Percentiles rank a stretch among this genome's conserved stretches.
Evolutionary conservation across 805 yeast genomes (phyloP).

Genomic region (Saccharomycopsis javanensis): DNA sequence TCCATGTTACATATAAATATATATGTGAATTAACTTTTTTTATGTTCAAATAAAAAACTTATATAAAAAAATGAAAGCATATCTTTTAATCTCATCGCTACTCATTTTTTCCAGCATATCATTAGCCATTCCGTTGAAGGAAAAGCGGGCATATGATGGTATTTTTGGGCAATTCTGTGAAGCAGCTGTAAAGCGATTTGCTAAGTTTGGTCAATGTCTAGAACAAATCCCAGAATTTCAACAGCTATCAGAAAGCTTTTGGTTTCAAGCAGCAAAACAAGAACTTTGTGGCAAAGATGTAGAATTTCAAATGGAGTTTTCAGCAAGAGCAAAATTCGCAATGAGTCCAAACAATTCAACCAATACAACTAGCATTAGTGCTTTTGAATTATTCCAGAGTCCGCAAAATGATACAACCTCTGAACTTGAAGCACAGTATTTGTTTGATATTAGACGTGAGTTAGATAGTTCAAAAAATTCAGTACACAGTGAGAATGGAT

Average conservation of each 20-base stretch:
- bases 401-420: conserved; percentile 5
- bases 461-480: background rate
- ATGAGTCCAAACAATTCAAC: background rate
- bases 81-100: background rate
- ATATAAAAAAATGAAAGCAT: background rate
- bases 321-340: background rate
- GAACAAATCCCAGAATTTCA: conserved; percentile 9
- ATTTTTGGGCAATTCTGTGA: conserved; percentile 15
- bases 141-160: conserved; percentile 10
- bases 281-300: conserved; percentile 14
- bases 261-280: conserved; percentile 17
- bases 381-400: background rate
- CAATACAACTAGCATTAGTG: background rate
- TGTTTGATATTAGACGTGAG: conserved; percentile 4
- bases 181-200: conserved; percentile 4
- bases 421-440: conserved; percentile 9
- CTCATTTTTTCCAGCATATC: background rate
- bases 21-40: too few relatives aligned
- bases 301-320: background rate
- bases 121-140: background rate
- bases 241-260: conserved; percentile 10
- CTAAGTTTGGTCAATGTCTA: conserved; percentile 15
- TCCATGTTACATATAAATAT: too few relatives aligned
- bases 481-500: too few relatives aligned
- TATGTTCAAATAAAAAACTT: too few relatives aligned